A percentile compares a stretch with the other conserved stretches of the same genome.
Evolutionary conservation across 768 basidiomycete species (phyloP).

Genomic region (Boletus tomentosulus): DNA sequence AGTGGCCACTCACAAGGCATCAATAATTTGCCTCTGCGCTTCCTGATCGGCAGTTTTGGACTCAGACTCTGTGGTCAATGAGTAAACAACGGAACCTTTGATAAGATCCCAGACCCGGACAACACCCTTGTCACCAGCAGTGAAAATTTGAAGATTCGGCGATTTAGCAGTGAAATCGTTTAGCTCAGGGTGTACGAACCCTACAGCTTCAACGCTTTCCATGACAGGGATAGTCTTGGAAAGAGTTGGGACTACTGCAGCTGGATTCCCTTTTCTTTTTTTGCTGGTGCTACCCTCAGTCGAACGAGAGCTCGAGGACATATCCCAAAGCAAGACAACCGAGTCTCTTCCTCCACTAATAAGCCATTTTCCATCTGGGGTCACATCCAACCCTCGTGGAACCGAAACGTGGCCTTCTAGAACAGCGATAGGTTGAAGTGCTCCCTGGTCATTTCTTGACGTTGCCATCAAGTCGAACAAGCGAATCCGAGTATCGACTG

Average conservation of each 20-base stretch:
- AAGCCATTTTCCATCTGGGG: constrained; percentile 82
- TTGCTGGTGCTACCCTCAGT: constrained; percentile 20
- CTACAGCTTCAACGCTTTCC: constrained; percentile 86
- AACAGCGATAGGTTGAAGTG: constrained; percentile 67
- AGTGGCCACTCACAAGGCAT: constrained; percentile 66
- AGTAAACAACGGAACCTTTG: constrained; percentile 58
- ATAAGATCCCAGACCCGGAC: constrained; percentile 82
- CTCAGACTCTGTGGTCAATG: constrained; percentile 46
- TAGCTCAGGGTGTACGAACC: constrained; percentile 54
- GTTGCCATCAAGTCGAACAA: constrained; percentile 80
- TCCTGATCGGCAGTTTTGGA: constrained; percentile 47
- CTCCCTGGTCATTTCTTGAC: constrained; percentile 51
- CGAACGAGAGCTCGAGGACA: constrained; percentile 29
- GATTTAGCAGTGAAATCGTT: constrained; percentile 34
- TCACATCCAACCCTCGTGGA: constrained; percentile 84
- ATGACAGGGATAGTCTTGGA: constrained; percentile 77
- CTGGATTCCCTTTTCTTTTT: constrained; percentile 40
- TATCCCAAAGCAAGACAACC: constrained; percentile 90
- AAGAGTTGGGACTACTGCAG: constrained; percentile 51
- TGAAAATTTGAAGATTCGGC: constrained; percentile 64
- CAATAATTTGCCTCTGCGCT: constrained; percentile 79
- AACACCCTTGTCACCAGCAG: constrained; percentile 86
- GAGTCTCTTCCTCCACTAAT: constrained; percentile 91
- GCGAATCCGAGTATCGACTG: constrained; percentile 88
- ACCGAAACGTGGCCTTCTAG: constrained; percentile 95